Conservation (phyloP, 768 basidiomycete species). For the Pleurotus pulmonarius region DNA sequence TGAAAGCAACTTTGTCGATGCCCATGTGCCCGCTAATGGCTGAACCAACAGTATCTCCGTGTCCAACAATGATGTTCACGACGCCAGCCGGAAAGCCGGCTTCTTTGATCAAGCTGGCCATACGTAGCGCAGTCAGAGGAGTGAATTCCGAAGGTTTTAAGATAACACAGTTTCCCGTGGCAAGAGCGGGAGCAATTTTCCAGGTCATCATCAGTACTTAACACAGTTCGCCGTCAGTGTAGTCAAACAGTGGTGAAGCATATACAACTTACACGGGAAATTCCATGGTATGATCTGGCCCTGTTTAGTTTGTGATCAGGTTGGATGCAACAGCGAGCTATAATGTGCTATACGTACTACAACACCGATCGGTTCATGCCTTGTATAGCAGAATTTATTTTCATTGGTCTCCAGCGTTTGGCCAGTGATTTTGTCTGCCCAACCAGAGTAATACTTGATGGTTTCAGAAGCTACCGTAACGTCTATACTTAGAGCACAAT, state of each 20-base stretch:
- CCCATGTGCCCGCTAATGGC: conserved; percentile 56
- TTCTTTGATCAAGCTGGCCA: conserved; percentile 50
- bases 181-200: conserved; percentile 82
- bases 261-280: conserved; percentile 41
- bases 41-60: conserved; percentile 55
- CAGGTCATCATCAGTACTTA: conserved; percentile 59
- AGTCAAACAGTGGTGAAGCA: too few relatives aligned
- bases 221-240: too few relatives aligned
- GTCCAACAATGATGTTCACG: conserved; percentile 66
- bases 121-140: conserved; percentile 53
- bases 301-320: conserved; percentile 38
- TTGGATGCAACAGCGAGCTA: conserved; percentile 19
- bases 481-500: conserved; percentile 43
- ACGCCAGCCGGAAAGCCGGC: conserved; percentile 74
- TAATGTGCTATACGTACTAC: conserved; percentile 19
- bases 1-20: conserved; percentile 79
- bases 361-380: conserved; percentile 59
- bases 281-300: conserved; percentile 55
- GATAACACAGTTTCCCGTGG: conserved; percentile 75
- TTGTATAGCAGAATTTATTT: conserved; percentile 52
- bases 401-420: conserved; percentile 41
- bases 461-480: conserved; percentile 33
- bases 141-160: conserved; percentile 81
- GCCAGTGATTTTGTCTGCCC: conserved; percentile 46
- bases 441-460: conserved; percentile 51